phyloP scores from a whole-genome alignment of 805 yeast species.

The Lipomyces lipofer region DNA sequence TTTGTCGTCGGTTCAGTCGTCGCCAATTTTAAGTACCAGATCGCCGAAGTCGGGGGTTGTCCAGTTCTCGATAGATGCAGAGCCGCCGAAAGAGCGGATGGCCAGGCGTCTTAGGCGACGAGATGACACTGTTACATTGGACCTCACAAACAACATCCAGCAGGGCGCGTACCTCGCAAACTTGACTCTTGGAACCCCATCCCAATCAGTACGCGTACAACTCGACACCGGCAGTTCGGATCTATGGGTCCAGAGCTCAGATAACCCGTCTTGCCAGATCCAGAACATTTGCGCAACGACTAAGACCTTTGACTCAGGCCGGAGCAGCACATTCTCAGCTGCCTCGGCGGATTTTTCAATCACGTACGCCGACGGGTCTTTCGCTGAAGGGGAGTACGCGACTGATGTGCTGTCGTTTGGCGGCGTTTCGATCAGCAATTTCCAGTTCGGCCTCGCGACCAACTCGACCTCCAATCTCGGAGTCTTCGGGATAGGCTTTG shows the following conservation, averaged over 20 bases:
- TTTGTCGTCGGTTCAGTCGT: not conserved
- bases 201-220: constrained; percentile 53
- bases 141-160: constrained; percentile 33
- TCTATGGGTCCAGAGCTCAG: constrained; percentile 56
- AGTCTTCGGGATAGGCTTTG: constrained; percentile 44
- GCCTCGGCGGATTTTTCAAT: constrained; percentile 39
- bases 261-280: constrained; percentile 47
- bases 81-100: not conserved
- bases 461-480: constrained; percentile 63
- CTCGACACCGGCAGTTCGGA: constrained; percentile 79
- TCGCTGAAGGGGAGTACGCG: constrained; percentile 60
- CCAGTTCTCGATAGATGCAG: not conserved
- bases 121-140: constrained; percentile 19
- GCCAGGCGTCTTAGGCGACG: not conserved
- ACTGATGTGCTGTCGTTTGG: constrained; percentile 59
- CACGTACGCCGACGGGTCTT: constrained; percentile 49
- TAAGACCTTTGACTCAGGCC: constrained; percentile 36
- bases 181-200: constrained; percentile 55
- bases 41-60: not conserved
- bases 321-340: constrained; percentile 30
- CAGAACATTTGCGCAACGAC: constrained; percentile 30
- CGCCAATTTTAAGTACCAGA: not conserved
- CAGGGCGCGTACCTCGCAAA: constrained; percentile 36
- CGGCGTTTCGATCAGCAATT: constrained; percentile 47
- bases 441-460: constrained; percentile 75